Base-by-base conservation (phyloP, 2,329 filamentous ascomycete genomes). In the Fusarium protoensiforme region DNA sequence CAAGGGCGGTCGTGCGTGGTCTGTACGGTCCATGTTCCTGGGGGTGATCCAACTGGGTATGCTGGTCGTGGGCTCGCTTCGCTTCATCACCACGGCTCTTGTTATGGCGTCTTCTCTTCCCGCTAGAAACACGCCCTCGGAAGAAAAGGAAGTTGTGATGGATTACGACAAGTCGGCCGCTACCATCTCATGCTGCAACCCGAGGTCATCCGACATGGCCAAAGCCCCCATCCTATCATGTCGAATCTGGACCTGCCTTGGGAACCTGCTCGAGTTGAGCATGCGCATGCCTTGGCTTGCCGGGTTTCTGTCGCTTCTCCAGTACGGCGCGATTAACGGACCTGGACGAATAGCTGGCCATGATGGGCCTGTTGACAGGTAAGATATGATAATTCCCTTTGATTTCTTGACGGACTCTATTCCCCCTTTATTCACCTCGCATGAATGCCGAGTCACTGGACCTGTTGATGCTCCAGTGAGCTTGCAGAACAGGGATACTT, bases 231-330 rank as follows among this genome's bases (percentile, higher is more conserved):
- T 98, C 75, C 84, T 96, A 69, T 88, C 89, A 74, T 98, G 96
- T 87, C 90, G 89, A 77, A 81, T 94, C 61, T 98, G 93, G 91
- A 87, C 91, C 77, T 94, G 93, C 83, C 81, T 92, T 65, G 91
- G 91, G 71, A 91, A 90, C 81, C 83, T 97, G 71, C 84, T 95
- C 75, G 91, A 95, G 85, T 83, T 98, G 79, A 87, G 92, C 75
- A 83, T 86, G 74, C 93, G 94, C 82, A 97, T 98, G 94, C 96
- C 96, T 72, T 98, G 96, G 96, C 88, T 98, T 65, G 88, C 87
- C 79, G 94, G 94, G 80, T 85, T 90, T 75, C 81, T 96, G 68
- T 93, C 93, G 65, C 89, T 98, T 82, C 81, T 92, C 75, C 94
- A 96, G 83, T 92, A 93, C 87, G 87, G 91, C 75, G 88, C 91